phyloP scores from a whole-genome alignment of 2,329 filamentous ascomycete genomes.

The Ophiostoma piceae region DNA sequence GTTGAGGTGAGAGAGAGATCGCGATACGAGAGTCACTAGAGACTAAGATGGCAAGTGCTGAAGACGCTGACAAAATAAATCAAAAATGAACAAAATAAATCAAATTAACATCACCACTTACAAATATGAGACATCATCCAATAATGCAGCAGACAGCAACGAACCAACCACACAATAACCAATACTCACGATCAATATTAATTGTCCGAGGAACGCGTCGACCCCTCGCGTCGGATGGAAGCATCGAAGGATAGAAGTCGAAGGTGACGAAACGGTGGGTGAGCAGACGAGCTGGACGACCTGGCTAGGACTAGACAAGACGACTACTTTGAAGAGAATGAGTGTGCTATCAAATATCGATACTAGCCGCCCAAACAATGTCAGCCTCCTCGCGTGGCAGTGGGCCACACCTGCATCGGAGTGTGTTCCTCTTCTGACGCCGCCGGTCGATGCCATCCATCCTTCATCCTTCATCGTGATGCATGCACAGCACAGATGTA shows the following conservation, averaged over 20 bases:
- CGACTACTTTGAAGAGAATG: not conserved
- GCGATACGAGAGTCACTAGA: no score
- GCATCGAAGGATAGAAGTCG: not conserved
- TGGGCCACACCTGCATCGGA: not conserved
- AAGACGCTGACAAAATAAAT: no score
- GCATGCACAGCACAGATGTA: no score
- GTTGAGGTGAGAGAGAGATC: no score
- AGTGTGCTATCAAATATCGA: not conserved
- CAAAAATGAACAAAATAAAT: not conserved
- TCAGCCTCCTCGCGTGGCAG: constrained; percentile 13
- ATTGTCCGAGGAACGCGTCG: not conserved
- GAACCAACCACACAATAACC: not conserved
- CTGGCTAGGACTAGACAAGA: not conserved
- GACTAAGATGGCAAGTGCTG: no score
- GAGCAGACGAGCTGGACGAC: no score
- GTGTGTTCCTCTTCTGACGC: not conserved
- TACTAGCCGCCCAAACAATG: not conserved
- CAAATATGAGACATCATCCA: not conserved
- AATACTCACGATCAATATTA: not conserved
- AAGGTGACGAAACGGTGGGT: no score
- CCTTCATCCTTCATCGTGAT: not conserved
- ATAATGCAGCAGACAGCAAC: not conserved
- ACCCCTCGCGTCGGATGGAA: not conserved
- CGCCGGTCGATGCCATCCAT: not conserved
- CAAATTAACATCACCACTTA: not conserved